Base-by-base conservation (phyloP, 108 stramenopile genomes). In the Conticribra weissflogii region DNA sequence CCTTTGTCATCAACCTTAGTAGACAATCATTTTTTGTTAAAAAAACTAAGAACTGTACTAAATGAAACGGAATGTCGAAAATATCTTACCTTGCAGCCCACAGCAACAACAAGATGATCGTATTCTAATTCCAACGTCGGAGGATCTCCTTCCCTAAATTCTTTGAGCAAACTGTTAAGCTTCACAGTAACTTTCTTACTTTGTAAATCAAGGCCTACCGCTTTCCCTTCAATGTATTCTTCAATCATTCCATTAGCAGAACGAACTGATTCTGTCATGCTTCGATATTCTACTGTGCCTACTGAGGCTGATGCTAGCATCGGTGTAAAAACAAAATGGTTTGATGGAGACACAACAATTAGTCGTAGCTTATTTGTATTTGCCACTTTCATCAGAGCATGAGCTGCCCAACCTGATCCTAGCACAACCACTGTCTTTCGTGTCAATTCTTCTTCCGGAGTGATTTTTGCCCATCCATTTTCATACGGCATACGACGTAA, bases 331-430 rank as follows among this genome's bases (percentile, higher is more conserved):
- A 74, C 60, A 53, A 80, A 80, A 23, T 71, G 70, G 19, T 70
- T 71, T 19, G 32, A 36, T 8, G 79, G 79, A 15, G 67, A 69
- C 15, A 79, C 70, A 3, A 79, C 72, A 55, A 87, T 69, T 21
- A 89, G n/a, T 16, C 86, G 82, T 12, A 86, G 21, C 8, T 59
- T 59, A 24, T 59, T 19, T 21, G 52, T 56, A 54, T 89, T 83
- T 41, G 74, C 81, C 7, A 84, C 81, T 55, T 89, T 86, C 58
- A 83, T 66, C 2, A 89, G 41, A 3, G 85, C 85, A 68, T 86
- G 88, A 2, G 80, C 55, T 21, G 74, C 82, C 82, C 82, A 83
- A 12, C 82, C 82, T 30, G 76, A 72, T 5, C 77, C 77, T 8
- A 78, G 68, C 27, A 78, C 63, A 25, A 78, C 59, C 7, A 78